A percentile compares a stretch with the other conserved stretches of the same genome.
These are phyloP conservation scores for Globisporangium acanthophoron DNA, from an alignment of 352 stramenopile species.

Conservation along the genomic window DNA sequence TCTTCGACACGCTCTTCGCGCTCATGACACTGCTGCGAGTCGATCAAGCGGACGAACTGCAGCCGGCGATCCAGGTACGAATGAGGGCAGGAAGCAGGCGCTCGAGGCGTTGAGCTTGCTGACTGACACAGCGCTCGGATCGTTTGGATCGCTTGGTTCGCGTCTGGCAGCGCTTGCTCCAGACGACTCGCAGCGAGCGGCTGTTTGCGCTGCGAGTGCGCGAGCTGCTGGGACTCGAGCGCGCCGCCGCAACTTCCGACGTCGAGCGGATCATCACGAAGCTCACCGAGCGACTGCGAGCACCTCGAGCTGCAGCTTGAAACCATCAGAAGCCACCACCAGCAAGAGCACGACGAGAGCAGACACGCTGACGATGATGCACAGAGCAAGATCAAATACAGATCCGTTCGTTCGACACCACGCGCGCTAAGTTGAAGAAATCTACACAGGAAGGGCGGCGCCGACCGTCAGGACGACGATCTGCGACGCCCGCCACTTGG, in stretches of 20 bases:
- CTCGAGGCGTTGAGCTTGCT: not conserved
- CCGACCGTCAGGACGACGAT: not conserved
- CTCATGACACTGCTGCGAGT: constrained; percentile 13
- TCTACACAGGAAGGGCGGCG: constrained; percentile 13
- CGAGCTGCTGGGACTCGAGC: constrained; percentile 9
- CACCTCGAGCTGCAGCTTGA: not conserved
- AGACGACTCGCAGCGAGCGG: constrained; percentile 5
- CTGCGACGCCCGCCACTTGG: not conserved
- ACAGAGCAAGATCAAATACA: not conserved
- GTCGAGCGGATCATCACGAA: not conserved
- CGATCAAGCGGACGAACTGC: constrained; percentile 3
- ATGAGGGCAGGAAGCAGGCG: not conserved
- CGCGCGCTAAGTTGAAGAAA: constrained; percentile 14
- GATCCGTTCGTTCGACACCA: constrained; percentile 14
- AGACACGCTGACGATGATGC: not conserved
- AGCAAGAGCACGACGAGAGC: not conserved
- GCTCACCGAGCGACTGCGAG: constrained; percentile 4
- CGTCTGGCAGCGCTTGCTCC: constrained; percentile 5
- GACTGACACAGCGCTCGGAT: not conserved
- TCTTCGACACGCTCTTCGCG: constrained; percentile 10
- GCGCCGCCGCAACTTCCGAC: not conserved
- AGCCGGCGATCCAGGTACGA: constrained; percentile 9
- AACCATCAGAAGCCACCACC: not conserved
- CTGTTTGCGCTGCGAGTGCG: constrained; percentile 9
- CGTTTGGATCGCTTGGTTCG: no score